These are phyloP conservation scores for Peniophora sp. DNA, from an alignment of 1,284 basidiomycete species.

Conservation along the genomic window DNA sequence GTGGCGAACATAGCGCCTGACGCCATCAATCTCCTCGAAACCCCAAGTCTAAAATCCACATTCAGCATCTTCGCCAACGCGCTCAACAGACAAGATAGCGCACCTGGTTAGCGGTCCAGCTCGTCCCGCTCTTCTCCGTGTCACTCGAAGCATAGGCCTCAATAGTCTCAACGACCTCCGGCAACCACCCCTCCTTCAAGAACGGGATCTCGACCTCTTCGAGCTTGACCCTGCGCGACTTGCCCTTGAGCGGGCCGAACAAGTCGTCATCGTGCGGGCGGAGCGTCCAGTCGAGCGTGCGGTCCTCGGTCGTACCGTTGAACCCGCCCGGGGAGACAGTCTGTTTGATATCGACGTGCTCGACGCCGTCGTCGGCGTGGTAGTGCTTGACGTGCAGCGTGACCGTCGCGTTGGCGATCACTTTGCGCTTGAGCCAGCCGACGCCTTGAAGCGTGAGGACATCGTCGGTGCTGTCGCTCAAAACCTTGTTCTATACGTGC, in stretches of 20 bases:
- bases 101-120: slow-evolving; percentile 31
- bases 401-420: slow-evolving; percentile 42
- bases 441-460: slow-evolving; percentile 57
- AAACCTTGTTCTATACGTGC: slow-evolving; percentile 27
- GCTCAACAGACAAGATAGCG: slow-evolving; percentile 2
- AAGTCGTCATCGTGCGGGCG: slow-evolving; percentile 40
- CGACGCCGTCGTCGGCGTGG: slow-evolving; percentile 43
- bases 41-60: slow-evolving; percentile 55
- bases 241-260: slow-evolving; percentile 48
- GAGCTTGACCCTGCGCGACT: slow-evolving; percentile 27
- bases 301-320: slow-evolving; percentile 42
- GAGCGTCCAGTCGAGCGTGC: slow-evolving; percentile 44
- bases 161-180: slow-evolving; percentile 24
- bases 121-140: slow-evolving; percentile 26
- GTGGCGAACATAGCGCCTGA: slow-evolving; percentile 53
- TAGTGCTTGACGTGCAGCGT: slow-evolving; percentile 52
- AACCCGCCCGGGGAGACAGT: slow-evolving; percentile 50
- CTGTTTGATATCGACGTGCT: slow-evolving; percentile 57
- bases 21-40: slow-evolving; percentile 51
- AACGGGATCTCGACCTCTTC: slow-evolving; percentile 26
- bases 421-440: slow-evolving; percentile 51
- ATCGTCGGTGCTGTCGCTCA: slow-evolving; percentile 47
- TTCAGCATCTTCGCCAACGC: not conserved
- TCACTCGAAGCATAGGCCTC: slow-evolving; percentile 26
- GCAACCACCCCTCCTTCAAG: slow-evolving; percentile 28